Conservation (phyloP, 306 rosid species). For the barrel medic (Medicago truncatula) region DNA sequence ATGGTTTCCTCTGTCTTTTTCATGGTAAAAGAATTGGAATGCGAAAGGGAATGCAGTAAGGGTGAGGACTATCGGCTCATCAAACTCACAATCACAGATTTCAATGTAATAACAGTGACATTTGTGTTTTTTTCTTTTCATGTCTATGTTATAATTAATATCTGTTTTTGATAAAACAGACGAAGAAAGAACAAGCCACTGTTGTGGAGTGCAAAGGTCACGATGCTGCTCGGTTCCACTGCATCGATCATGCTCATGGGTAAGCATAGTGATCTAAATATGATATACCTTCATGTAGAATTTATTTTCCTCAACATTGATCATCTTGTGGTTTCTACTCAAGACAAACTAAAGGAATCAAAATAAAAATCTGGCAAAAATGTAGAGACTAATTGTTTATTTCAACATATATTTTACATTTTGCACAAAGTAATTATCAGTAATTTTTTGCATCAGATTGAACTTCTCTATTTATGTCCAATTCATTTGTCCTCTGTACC, state of each 20-base stretch:
- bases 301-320: too few species aligned
- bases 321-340: too few species aligned
- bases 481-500: too few species aligned
- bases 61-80: slow-evolving; percentile 66
- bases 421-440: too few species aligned
- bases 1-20: slow-evolving; percentile 35
- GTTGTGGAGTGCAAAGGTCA: slow-evolving; percentile 93
- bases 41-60: slow-evolving; percentile 21
- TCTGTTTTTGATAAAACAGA: slow-evolving; percentile 52
- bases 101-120: slow-evolving; percentile 55
- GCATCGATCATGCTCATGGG: slow-evolving; percentile 92
- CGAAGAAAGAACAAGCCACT: slow-evolving; percentile 67
- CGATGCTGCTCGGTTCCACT: slow-evolving; percentile 81
- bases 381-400: too few species aligned
- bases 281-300: too few species aligned
- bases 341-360: too few species aligned
- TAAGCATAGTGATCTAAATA: slow-evolving; percentile 26
- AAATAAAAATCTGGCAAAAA: too few species aligned
- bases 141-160: slow-evolving; percentile 25
- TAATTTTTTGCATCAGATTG: too few species aligned
- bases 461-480: too few species aligned
- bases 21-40: slow-evolving; percentile 66
- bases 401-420: too few species aligned
- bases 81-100: slow-evolving; percentile 89
- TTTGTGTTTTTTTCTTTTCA: slow-evolving; percentile 29